Evolutionary conservation across 345 rosid species (phyloP).

Genomic region (Aquilaria yunnanensis): DNA sequence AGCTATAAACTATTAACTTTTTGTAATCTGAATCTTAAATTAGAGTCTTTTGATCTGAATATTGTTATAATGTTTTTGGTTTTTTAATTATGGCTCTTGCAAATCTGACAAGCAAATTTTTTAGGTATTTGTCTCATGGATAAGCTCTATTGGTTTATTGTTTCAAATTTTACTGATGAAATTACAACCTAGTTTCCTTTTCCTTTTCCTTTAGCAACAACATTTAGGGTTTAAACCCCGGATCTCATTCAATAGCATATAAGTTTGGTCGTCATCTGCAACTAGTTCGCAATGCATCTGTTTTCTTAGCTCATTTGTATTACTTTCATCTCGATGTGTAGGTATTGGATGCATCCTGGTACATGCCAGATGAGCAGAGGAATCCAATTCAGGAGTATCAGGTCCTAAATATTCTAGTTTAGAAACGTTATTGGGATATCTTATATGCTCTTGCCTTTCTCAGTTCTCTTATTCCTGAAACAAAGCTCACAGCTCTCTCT

Average conservation of each 20-base stretch:
- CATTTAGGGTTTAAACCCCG: too few relatives aligned
- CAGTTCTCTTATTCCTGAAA: background rate
- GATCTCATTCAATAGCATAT: too few relatives aligned
- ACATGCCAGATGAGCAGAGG: slow-evolving; percentile 97
- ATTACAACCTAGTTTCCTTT: too few relatives aligned
- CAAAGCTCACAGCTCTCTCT: background rate
- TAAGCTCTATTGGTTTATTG: too few relatives aligned
- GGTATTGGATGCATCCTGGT: slow-evolving; percentile 98
- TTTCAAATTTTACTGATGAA: too few relatives aligned
- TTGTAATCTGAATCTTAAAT: too few relatives aligned
- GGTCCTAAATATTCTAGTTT: slow-evolving; percentile 37
- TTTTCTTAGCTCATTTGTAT: background rate
- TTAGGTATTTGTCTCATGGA: too few relatives aligned
- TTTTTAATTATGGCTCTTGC: background rate
- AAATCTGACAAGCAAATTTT: too few relatives aligned
- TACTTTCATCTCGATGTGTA: slow-evolving; percentile 18
- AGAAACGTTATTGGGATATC: background rate
- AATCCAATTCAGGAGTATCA: slow-evolving; percentile 97
- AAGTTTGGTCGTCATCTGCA: background rate
- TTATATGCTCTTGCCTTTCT: background rate
- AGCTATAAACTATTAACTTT: too few relatives aligned
- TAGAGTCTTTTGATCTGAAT: too few relatives aligned
- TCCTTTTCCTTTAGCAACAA: too few relatives aligned
- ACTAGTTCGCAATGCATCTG: background rate
- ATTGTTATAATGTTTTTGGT: background rate